Evolutionary conservation across 2,329 filamentous ascomycete genomes (phyloP).

Genomic region (Colletotrichum camelliae): DNA sequence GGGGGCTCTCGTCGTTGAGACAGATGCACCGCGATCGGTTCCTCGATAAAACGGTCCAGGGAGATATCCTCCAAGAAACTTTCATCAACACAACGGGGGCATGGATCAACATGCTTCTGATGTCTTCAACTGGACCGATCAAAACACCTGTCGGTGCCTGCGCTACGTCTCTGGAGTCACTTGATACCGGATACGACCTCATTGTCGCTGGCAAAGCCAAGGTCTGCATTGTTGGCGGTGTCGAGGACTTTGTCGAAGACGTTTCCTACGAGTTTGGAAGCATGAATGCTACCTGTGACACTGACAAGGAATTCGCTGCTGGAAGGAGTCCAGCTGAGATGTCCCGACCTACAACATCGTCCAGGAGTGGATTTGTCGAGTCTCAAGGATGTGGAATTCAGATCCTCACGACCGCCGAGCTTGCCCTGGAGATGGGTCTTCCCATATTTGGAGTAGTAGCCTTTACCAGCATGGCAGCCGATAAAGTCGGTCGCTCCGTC

Average conservation of each 20-base stretch:
- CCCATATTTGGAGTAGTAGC: conserved; percentile 40
- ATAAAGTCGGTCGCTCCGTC: conserved; percentile 39
- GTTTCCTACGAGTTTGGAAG: conserved; percentile 34
- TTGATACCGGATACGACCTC: conserved; percentile 38
- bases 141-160: conserved; percentile 41
- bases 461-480: conserved; percentile 33
- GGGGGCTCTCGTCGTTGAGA: conserved; percentile 28
- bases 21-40: conserved; percentile 35
- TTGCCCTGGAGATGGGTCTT: conserved; percentile 39
- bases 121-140: conserved; percentile 37
- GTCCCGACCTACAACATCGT: conserved; percentile 36
- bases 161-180: conserved; percentile 39
- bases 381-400: conserved; percentile 40
- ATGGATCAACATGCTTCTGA: conserved; percentile 48
- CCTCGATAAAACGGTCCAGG: conserved; percentile 34
- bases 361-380: conserved; percentile 41
- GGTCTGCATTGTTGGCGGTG: conserved; percentile 37
- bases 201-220: conserved; percentile 35
- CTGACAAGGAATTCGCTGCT: conserved; percentile 28
- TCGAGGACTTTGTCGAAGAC: conserved; percentile 37
- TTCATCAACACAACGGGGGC: conserved; percentile 39
- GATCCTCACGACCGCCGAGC: conserved; percentile 33
- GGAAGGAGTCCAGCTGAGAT: conserved; percentile 36
- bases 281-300: conserved; percentile 41
- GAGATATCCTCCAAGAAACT: conserved; percentile 38